Evolutionary conservation across 2,329 filamentous ascomycete genomes (phyloP).

Genomic region (Pseudogymnoascus sp.): DNA sequence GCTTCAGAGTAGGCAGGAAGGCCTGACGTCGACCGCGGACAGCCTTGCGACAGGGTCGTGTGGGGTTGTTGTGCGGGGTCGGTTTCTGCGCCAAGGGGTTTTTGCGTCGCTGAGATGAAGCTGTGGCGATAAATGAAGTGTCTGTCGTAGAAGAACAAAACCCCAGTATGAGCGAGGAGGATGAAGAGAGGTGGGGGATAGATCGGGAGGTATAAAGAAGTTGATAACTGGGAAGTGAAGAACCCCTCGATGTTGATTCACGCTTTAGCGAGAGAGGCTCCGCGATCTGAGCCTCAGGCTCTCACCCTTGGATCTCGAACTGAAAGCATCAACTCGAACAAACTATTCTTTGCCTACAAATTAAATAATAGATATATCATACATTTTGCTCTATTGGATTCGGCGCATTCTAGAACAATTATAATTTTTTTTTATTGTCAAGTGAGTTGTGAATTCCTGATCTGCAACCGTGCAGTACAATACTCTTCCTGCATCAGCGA

Average conservation of each 20-base stretch:
- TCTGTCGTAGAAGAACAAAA: neutral
- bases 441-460: neutral
- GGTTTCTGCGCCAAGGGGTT: neutral
- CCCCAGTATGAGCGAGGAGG: neutral
- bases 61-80: conserved; percentile 7
- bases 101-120: neutral
- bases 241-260: conserved; percentile 7
- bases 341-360: neutral
- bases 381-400: neutral
- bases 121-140: neutral
- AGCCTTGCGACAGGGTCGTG: neutral
- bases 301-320: neutral
- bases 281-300: neutral
- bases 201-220: neutral
- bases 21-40: neutral
- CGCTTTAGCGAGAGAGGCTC: conserved; percentile 6
- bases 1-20: neutral
- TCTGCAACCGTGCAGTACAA: neutral
- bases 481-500: neutral
- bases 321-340: neutral
- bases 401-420: neutral
- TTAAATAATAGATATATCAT: neutral
- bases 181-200: neutral
- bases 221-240: neutral
- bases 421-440: neutral